Percentiles rank a stretch among this genome's conserved stretches.
Conservation (phyloP, 345 rosid species). For the Leavenworthia alabamica region DNA sequence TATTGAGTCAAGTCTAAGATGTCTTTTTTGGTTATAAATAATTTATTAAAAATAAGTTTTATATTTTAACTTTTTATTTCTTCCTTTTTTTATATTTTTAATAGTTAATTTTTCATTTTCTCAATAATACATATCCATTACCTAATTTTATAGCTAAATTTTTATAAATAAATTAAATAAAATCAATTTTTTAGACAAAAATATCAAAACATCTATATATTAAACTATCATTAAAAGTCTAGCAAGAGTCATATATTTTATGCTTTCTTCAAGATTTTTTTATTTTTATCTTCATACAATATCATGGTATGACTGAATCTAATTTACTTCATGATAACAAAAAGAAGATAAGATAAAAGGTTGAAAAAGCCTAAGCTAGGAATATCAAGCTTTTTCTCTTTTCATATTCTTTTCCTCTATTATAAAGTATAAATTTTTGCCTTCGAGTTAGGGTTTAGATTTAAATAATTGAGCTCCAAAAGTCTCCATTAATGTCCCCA, state of each 20-base stretch:
- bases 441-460: constrained; percentile 29
- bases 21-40: background rate
- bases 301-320: constrained; percentile 5
- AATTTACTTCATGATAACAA: constrained; percentile 9
- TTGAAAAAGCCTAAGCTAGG: constrained; percentile 31
- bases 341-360: constrained; percentile 24
- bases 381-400: constrained; percentile 32
- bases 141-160: too few species aligned
- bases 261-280: background rate
- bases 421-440: constrained; percentile 19
- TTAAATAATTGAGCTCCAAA: constrained; percentile 34
- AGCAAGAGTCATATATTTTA: background rate
- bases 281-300: background rate
- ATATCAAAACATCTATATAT: too few species aligned
- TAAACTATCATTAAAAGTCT: too few species aligned
- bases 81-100: too few species aligned
- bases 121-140: too few species aligned
- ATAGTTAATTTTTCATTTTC: too few species aligned
- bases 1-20: constrained; percentile 13
- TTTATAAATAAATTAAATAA: too few species aligned
- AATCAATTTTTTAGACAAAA: too few species aligned
- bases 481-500: constrained; percentile 31
- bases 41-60: too few species aligned
- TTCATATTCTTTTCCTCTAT: constrained; percentile 21
- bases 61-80: too few species aligned